Evolutionary conservation across 2,329 filamentous ascomycete genomes (phyloP).

Genomic region (Diaporthe caulivora): DNA sequence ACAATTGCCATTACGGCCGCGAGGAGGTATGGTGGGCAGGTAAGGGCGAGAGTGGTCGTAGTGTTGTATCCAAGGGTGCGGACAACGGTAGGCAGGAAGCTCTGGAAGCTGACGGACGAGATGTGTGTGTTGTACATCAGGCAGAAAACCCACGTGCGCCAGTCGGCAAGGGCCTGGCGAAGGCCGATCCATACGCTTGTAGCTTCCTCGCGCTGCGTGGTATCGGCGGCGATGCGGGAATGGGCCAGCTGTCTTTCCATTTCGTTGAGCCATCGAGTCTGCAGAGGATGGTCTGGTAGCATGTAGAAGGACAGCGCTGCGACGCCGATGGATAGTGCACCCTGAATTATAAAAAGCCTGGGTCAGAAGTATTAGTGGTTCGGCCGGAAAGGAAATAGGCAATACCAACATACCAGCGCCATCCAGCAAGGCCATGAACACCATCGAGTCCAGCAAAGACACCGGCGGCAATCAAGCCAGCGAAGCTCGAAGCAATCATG

Average conservation of each 20-base stretch:
- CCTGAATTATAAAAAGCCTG: constrained; percentile 45
- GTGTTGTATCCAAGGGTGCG: constrained; percentile 56
- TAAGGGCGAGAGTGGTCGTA: constrained; percentile 61
- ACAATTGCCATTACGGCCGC: constrained; percentile 55
- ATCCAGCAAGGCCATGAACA: constrained; percentile 51
- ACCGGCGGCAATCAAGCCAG: constrained; percentile 71
- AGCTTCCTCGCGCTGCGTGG: constrained; percentile 10
- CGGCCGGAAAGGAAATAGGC: background rate
- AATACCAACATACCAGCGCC: constrained; percentile 49
- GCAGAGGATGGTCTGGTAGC: constrained; percentile 52
- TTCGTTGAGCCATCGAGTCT: constrained; percentile 55
- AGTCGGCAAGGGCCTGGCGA: background rate
- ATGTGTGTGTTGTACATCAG: constrained; percentile 34
- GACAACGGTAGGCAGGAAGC: constrained; percentile 52
- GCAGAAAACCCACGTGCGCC: constrained; percentile 25
- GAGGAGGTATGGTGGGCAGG: constrained; percentile 58
- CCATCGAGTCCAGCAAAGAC: constrained; percentile 69
- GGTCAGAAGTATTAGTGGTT: background rate
- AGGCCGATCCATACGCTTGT: constrained; percentile 17
- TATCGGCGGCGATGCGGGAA: constrained; percentile 21
- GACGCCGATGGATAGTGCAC: constrained; percentile 46
- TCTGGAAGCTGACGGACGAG: constrained; percentile 45
- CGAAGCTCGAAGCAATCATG: constrained; percentile 76
- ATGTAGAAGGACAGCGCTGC: constrained; percentile 49
- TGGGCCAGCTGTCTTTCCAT: constrained; percentile 56